phyloP scores from a whole-genome alignment of 2,329 filamentous ascomycete species.

The Sporothrix euskadiensis region DNA sequence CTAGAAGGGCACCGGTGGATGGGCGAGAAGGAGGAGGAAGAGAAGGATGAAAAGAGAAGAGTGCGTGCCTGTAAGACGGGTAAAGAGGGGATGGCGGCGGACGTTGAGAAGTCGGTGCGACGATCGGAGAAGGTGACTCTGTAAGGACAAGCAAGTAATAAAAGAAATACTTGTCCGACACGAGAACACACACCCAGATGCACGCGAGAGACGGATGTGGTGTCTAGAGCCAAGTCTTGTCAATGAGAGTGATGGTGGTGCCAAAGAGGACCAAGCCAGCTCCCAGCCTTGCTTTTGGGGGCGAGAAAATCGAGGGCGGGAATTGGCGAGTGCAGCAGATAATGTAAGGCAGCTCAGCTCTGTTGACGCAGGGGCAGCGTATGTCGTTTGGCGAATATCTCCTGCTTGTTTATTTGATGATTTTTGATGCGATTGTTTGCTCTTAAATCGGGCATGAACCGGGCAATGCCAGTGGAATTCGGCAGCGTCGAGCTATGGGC shows the following conservation, averaged over 20 bases:
- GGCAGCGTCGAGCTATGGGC: neutral
- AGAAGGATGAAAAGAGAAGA: neutral
- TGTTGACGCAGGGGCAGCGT: neutral
- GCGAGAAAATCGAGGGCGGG: no score
- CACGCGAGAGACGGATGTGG: neutral
- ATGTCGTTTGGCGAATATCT: neutral
- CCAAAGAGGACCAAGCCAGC: neutral
- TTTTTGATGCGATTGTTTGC: neutral
- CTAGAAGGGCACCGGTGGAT: neutral
- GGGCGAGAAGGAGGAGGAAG: neutral
- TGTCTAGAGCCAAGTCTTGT: neutral
- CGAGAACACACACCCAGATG: slow-evolving; percentile 5
- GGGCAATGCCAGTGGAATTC: neutral
- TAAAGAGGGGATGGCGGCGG: slow-evolving; percentile 19
- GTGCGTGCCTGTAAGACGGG: neutral
- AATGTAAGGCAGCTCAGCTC: neutral
- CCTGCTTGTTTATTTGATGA: neutral
- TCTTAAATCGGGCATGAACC: neutral
- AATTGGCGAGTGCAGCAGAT: neutral
- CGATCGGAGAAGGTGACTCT: slow-evolving; percentile 9
- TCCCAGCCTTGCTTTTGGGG: slow-evolving; percentile 16
- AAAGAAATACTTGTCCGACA: neutral
- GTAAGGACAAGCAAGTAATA: neutral
- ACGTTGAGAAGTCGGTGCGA: neutral
- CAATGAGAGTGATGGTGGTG: neutral